Percentiles rank a stretch among this genome's conserved stretches.
phyloP scores from a whole-genome alignment of 2,329 filamentous ascomycete genomes.

The Clarireedia monteithiana region DNA sequence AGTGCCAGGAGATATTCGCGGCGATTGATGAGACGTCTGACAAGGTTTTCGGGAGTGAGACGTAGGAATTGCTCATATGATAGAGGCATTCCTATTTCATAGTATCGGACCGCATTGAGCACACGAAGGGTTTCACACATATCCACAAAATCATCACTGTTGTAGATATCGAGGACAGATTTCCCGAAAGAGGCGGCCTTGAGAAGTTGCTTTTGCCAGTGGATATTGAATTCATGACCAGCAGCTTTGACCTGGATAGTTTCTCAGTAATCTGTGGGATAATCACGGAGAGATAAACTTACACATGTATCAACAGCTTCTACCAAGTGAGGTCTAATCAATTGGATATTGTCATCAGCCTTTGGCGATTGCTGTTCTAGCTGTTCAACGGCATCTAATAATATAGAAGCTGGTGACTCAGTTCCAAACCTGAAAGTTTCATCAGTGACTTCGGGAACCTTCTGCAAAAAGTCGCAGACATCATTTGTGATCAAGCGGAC shows the following conservation, averaged over 20 bases:
- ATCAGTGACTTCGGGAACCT: slow-evolving; percentile 77
- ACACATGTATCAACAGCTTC: slow-evolving; percentile 89
- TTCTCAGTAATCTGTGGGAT: slow-evolving; percentile 12
- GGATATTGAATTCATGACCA: slow-evolving; percentile 79
- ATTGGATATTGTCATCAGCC: slow-evolving; percentile 93
- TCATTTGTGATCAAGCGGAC: slow-evolving; percentile 85
- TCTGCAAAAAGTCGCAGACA: slow-evolving; percentile 95
- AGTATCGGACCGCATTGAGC: slow-evolving; percentile 85
- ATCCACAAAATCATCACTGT: slow-evolving; percentile 96
- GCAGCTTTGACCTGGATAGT: slow-evolving; percentile 61
- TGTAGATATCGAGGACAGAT: slow-evolving; percentile 93
- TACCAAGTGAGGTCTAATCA: slow-evolving; percentile 79
- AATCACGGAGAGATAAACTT: slow-evolving; percentile 5
- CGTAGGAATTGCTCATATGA: slow-evolving; percentile 93
- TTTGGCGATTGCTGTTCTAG: slow-evolving; percentile 92
- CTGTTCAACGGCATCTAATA: slow-evolving; percentile 86
- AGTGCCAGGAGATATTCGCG: slow-evolving; percentile 88
- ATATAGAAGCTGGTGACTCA: slow-evolving; percentile 81
- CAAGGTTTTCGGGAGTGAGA: slow-evolving; percentile 81
- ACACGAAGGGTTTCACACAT: slow-evolving; percentile 94
- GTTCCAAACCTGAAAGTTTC: slow-evolving; percentile 87
- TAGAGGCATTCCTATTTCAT: slow-evolving; percentile 80
- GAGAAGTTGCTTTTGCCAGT: slow-evolving; percentile 94
- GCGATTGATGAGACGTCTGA: slow-evolving; percentile 77
- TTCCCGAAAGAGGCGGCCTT: slow-evolving; percentile 97